These are phyloP conservation scores for Russula olivacea DNA, from an alignment of 768 basidiomycete species.

Conservation along the genomic window DNA sequence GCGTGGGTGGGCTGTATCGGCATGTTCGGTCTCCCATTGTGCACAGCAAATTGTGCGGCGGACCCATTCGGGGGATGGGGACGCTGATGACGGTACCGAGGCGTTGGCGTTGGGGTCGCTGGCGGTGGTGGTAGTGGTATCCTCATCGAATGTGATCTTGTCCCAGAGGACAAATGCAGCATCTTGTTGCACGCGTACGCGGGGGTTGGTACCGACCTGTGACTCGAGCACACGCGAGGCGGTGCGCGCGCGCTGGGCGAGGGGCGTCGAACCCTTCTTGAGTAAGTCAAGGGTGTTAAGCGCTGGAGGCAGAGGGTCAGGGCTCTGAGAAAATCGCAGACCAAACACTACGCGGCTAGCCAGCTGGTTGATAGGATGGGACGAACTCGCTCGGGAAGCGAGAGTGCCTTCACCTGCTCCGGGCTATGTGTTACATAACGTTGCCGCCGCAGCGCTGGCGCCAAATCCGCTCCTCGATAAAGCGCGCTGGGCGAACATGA, in stretches of 20 bases:
- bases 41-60: constrained; percentile 80
- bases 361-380: background rate
- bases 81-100: constrained; percentile 27
- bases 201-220: constrained; percentile 75
- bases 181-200: constrained; percentile 76
- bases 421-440: background rate
- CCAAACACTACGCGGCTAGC: background rate
- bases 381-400: background rate
- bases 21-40: constrained; percentile 63
- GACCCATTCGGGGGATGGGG: constrained; percentile 73
- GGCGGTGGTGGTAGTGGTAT: constrained; percentile 25
- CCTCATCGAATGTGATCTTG: constrained; percentile 48
- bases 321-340: background rate
- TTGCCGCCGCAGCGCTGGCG: constrained; percentile 3
- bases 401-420: background rate
- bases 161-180: constrained; percentile 84
- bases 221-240: constrained; percentile 87
- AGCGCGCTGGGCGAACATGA: background rate
- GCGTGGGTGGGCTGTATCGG: constrained; percentile 37
- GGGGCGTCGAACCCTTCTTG: constrained; percentile 78
- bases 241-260: constrained; percentile 77
- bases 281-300: constrained; percentile 87
- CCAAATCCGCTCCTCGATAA: background rate
- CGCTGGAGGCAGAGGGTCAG: constrained; percentile 41
- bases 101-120: constrained; percentile 26